Evolutionary conservation across 352 stramenopile genomes (phyloP).

Genomic region (Pseudoperonospora humuli): DNA sequence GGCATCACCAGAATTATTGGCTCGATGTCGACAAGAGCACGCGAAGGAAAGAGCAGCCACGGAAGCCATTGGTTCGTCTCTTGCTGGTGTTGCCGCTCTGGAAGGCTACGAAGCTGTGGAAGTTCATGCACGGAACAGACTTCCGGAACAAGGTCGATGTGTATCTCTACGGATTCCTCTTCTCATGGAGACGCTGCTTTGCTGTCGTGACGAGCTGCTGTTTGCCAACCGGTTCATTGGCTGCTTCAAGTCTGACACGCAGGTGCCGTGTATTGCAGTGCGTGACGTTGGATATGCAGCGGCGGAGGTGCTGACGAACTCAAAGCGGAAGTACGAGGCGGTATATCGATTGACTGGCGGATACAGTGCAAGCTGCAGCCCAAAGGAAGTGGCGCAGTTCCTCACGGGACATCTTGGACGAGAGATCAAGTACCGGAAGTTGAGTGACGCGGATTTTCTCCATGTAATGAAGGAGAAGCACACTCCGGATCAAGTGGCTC

Average conservation of each 20-base stretch:
- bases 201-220: slow-evolving; percentile 67
- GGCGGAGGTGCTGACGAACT: slow-evolving; percentile 37
- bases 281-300: slow-evolving; percentile 52
- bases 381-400: slow-evolving; percentile 30
- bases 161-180: slow-evolving; percentile 59
- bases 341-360: slow-evolving; percentile 48
- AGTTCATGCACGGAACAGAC: slow-evolving; percentile 39
- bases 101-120: slow-evolving; percentile 60
- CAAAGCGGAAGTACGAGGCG: slow-evolving; percentile 38
- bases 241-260: slow-evolving; percentile 38
- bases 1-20: slow-evolving; percentile 32
- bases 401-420: slow-evolving; percentile 32
- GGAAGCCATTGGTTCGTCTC: slow-evolving; percentile 15
- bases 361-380: slow-evolving; percentile 30
- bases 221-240: slow-evolving; percentile 54
- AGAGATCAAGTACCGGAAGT: slow-evolving; percentile 44
- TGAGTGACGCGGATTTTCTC: slow-evolving; percentile 35
- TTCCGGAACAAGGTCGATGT: slow-evolving; percentile 32
- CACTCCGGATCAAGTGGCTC: slow-evolving; percentile 34
- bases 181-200: slow-evolving; percentile 70
- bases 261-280: slow-evolving; percentile 60
- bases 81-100: slow-evolving; percentile 10
- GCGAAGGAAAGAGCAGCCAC: slow-evolving; percentile 8
- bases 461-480: slow-evolving; percentile 45
- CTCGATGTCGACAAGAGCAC: slow-evolving; percentile 17